These are phyloP conservation scores for Monosporascus sp. DNA, from an alignment of 2,329 filamentous ascomycete genomes.

Conservation along the genomic window DNA sequence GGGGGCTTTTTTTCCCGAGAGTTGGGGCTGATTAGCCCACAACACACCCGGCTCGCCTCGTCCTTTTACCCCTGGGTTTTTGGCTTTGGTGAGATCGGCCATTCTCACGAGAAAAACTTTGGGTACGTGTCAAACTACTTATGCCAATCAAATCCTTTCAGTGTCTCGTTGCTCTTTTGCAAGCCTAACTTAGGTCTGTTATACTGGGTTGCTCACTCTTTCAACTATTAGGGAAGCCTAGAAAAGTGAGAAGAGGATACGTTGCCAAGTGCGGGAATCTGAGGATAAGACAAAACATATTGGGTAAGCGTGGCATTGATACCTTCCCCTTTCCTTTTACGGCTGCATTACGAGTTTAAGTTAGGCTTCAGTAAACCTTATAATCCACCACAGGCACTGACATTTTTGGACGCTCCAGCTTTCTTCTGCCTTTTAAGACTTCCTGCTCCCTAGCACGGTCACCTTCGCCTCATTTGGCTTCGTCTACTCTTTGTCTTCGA, in stretches of 20 bases:
- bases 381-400: background rate
- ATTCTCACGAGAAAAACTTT: background rate
- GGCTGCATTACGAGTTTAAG: background rate
- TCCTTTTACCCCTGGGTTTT: background rate
- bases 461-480: background rate
- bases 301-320: background rate
- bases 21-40: slow-evolving; percentile 1
- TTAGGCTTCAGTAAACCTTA: background rate
- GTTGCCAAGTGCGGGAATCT: background rate
- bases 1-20: background rate
- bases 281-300: background rate
- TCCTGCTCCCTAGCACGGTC: background rate
- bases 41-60: background rate
- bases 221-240: slow-evolving; percentile 1
- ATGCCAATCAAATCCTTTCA: background rate
- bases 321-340: background rate
- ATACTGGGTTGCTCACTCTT: background rate
- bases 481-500: background rate
- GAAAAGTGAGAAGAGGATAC: background rate
- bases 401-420: background rate
- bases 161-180: background rate
- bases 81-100: background rate
- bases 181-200: slow-evolving; percentile 1
- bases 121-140: background rate
- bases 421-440: background rate